Evolutionary conservation across 1,139 yeast genomes (phyloP), one percentile per base, ranked within the genome.

Genomic region (Suhomyces kunorum): DNA sequence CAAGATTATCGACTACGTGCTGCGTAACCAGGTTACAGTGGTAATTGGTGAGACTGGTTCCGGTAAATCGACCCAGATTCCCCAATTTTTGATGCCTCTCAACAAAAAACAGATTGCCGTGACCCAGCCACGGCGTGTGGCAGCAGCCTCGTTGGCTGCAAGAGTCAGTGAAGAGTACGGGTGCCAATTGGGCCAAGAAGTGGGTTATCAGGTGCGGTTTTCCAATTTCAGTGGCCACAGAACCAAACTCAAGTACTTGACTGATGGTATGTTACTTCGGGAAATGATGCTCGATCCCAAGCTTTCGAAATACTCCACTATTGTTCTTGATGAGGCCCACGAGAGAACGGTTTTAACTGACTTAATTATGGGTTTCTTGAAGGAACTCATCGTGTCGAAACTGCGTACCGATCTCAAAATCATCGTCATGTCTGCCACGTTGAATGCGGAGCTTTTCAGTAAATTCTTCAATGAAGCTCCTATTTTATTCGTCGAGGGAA

Each of bases 31-130:
- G 46, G 95, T 88, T 4, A 81, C 90, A 0, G 80, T 92, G 4
- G 71, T 92, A 9, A 85, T 92, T 56, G 98, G 98, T 62, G 98
- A 92, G 53, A 92, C 98, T 0, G 98, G 98, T 62, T 88, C 96
- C 6, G 98, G 98, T 68, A 92, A 92, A 59, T 92, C 98, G 4
- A 92, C 98, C 0, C 98, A 92, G 64, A 87, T 92, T 19, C 98
- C 98, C 0, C 98, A 92, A 56, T 88, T 92, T 54, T 63, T 92
- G 26, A 73, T 83, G 66, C 74, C 76, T 0, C 53, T 62, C 25
- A 71, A 68, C 44, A 61, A 66, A 23, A 80, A 78, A 44, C 71
- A 77, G 22, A 82, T 92, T 13, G 98, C 95, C 0, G 90, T 92
- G 6, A 92, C 98, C 0, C 98, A 92, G 64, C 98, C 98, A 2